A percentile compares a stretch with the other conserved stretches of the same genome.
Evolutionary conservation across 352 stramenopile genomes (phyloP).

Genomic region (Pythium phragmitis): DNA sequence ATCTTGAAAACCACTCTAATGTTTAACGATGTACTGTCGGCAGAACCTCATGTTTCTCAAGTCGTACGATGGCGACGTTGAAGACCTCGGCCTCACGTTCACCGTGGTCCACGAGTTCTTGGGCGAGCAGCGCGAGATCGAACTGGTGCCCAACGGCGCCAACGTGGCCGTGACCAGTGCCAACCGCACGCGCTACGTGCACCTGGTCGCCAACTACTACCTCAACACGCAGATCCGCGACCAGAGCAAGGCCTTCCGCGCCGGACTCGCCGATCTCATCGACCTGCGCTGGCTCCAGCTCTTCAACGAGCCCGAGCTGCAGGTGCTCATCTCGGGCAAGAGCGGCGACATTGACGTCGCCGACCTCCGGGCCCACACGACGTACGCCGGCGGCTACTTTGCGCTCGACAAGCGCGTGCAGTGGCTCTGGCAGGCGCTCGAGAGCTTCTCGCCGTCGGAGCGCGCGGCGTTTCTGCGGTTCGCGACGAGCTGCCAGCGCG

Average conservation of each 20-base stretch:
- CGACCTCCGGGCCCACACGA: slow-evolving; percentile 89
- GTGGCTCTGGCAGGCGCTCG: slow-evolving; percentile 72
- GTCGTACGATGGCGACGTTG: slow-evolving; percentile 92
- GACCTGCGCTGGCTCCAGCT: slow-evolving; percentile 90
- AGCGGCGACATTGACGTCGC: slow-evolving; percentile 53
- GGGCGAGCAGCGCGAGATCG: slow-evolving; percentile 73
- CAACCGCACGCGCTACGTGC: slow-evolving; percentile 96
- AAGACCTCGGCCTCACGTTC: slow-evolving; percentile 91
- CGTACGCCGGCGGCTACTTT: slow-evolving; percentile 94
- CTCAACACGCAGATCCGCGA: slow-evolving; percentile 91
- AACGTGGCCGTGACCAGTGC: slow-evolving; percentile 88
- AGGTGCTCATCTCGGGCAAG: slow-evolving; percentile 92
- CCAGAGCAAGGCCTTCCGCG: slow-evolving; percentile 93
- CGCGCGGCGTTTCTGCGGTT: slow-evolving; percentile 92
- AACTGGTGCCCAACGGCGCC: slow-evolving; percentile 88
- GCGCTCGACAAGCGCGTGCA: slow-evolving; percentile 67
- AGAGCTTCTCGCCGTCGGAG: slow-evolving; percentile 80
- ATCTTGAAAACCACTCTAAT: background rate
- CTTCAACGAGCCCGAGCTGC: slow-evolving; percentile 96
- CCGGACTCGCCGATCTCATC: slow-evolving; percentile 93
- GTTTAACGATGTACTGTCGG: background rate
- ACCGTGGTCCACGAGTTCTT: slow-evolving; percentile 88
- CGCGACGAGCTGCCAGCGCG: slow-evolving; percentile 93
- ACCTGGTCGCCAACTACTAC: slow-evolving; percentile 95
- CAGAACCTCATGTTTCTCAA: slow-evolving; percentile 95